phyloP scores from a whole-genome alignment of 352 stramenopile species.

The Pythium graminicola region DNA sequence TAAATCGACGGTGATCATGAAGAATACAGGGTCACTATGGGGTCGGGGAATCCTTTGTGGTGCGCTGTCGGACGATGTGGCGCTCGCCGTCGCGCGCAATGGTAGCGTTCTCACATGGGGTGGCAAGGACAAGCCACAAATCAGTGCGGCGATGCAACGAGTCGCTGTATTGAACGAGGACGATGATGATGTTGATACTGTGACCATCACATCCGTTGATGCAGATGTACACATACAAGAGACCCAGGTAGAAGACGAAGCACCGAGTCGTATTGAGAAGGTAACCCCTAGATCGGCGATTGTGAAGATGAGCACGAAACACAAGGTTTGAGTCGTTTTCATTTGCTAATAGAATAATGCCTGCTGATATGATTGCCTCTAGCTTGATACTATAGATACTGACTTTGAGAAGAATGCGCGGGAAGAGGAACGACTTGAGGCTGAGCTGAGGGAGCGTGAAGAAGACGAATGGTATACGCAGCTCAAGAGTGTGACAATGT shows the following conservation, averaged over 20 bases:
- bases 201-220: too few species aligned
- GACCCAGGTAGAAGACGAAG: background rate
- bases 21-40: constrained; percentile 89
- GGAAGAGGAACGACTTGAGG: constrained; percentile 42
- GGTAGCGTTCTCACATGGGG: constrained; percentile 89
- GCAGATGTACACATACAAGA: background rate
- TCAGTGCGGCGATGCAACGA: constrained; percentile 19
- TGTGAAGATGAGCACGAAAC: constrained; percentile 23
- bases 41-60: constrained; percentile 75
- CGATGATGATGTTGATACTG: constrained; percentile 17
- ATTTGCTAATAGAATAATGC: background rate
- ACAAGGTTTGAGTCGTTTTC: constrained; percentile 8
- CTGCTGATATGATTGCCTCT: background rate
- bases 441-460: constrained; percentile 41
- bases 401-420: constrained; percentile 39
- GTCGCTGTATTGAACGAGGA: constrained; percentile 31
- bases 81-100: constrained; percentile 76
- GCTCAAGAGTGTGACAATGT: constrained; percentile 62
- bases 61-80: constrained; percentile 77
- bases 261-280: constrained; percentile 1
- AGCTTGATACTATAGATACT: constrained; percentile 33
- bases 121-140: constrained; percentile 41
- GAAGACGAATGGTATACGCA: constrained; percentile 50
- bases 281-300: constrained; percentile 22
- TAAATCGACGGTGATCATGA: constrained; percentile 57